Evolutionary conservation across 805 yeast species (phyloP).

Genomic region (Hanseniaspora valbyensis): DNA sequence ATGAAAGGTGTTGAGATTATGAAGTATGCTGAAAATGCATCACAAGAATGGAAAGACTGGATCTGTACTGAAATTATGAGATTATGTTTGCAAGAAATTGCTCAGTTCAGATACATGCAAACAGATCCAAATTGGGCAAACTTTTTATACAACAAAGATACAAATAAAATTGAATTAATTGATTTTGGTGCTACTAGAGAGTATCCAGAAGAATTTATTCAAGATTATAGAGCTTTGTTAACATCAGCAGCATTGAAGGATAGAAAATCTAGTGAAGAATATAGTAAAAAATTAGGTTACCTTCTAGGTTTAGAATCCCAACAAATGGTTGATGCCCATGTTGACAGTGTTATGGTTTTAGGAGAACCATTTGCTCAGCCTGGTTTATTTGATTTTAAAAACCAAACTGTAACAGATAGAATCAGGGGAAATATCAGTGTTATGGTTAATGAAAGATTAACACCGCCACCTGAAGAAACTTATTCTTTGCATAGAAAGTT

Average conservation of each 20-base stretch:
- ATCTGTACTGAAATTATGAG: conserved; percentile 80
- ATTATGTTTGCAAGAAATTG: conserved; percentile 74
- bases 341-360: conserved; percentile 76
- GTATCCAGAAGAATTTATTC: conserved; percentile 55
- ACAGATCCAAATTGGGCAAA: conserved; percentile 99
- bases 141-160: conserved; percentile 66
- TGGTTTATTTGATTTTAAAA: conserved; percentile 53
- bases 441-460: conserved; percentile 81
- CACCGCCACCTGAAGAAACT: conserved; percentile 98
- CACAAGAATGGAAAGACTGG: conserved; percentile 59
- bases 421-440: conserved; percentile 77
- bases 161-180: conserved; percentile 66
- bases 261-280: conserved; percentile 48
- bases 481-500: conserved; percentile 91
- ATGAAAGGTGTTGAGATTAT: conserved; percentile 77
- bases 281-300: conserved; percentile 68
- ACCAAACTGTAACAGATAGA: conserved; percentile 88
- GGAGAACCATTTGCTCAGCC: conserved; percentile 75
- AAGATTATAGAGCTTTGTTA: conserved; percentile 56
- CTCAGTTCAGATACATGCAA: conserved; percentile 82
- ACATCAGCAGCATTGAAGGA: conserved; percentile 66
- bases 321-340: conserved; percentile 83
- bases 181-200: conserved; percentile 95
- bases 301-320: conserved; percentile 82
- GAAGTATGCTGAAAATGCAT: conserved; percentile 52